phyloP scores from a whole-genome alignment of 106 monocot species.

The Dioscorea dumetorum region DNA sequence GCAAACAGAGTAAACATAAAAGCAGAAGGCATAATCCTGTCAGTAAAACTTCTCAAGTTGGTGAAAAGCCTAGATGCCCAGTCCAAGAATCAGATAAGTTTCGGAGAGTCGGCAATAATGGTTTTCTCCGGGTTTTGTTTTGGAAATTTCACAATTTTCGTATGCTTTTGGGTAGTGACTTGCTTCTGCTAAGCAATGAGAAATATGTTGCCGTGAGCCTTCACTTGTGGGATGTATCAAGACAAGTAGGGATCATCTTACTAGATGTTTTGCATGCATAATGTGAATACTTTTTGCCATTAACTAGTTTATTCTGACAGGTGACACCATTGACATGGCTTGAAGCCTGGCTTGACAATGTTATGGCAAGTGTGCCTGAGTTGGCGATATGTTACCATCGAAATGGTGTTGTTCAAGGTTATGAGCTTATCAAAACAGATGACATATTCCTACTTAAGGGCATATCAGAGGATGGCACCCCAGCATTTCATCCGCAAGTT shows the following conservation, averaged over 20 bases:
- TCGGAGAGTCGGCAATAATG: conserved; percentile 55
- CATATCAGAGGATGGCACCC: conserved; percentile 87
- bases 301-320: conserved; percentile 30
- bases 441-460: conserved; percentile 95
- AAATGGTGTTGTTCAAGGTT: conserved; percentile 99
- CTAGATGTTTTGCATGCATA: conserved; percentile 5
- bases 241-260: conserved; percentile 40
- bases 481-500: conserved; percentile 97
- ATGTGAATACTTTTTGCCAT: neutral
- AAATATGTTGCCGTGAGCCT: conserved; percentile 96
- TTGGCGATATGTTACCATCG: conserved; percentile 90
- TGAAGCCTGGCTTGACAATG: conserved; percentile 99
- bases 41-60: conserved; percentile 45
- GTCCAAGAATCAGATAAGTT: conserved; percentile 76
- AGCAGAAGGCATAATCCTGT: conserved; percentile 26
- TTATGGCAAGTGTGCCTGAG: conserved; percentile 97
- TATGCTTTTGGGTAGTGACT: conserved; percentile 95
- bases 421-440: conserved; percentile 93
- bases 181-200: conserved; percentile 97
- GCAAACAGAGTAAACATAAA: conserved; percentile 40
- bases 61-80: conserved; percentile 57
- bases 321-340: conserved; percentile 93
- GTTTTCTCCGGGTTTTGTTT: conserved; percentile 71
- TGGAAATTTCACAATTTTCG: conserved; percentile 99
- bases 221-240: conserved; percentile 87